These are phyloP conservation scores for Debaryomyces singareniensis DNA, from an alignment of 1,139 yeast genomes.

Conservation along the genomic window DNA sequence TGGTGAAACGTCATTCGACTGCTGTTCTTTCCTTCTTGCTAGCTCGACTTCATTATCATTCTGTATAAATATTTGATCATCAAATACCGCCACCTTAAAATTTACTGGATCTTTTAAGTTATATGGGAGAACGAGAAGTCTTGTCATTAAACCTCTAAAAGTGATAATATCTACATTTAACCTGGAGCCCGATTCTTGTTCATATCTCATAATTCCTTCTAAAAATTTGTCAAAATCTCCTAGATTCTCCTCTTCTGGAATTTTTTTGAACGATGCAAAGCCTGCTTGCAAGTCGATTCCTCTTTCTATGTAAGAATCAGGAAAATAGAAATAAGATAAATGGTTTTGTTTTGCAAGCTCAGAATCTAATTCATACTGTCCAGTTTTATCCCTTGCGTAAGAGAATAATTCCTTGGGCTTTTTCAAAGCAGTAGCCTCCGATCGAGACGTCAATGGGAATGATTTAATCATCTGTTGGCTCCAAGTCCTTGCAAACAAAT, in stretches of 20 bases:
- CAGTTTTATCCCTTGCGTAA: conserved; percentile 52
- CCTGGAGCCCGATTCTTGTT: conserved; percentile 40
- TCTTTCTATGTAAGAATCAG: conserved; percentile 55
- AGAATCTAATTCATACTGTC: conserved; percentile 34
- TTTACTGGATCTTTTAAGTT: conserved; percentile 51
- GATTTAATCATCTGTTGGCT: conserved; percentile 29
- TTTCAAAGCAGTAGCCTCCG: conserved; percentile 49
- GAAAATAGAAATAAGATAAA: conserved; percentile 67
- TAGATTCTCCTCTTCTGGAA: conserved; percentile 46
- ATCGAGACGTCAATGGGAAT: conserved; percentile 41
- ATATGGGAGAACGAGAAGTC: conserved; percentile 57
- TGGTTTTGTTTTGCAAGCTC: conserved; percentile 38
- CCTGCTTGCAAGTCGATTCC: conserved; percentile 62
- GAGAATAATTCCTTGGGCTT: conserved; percentile 71
- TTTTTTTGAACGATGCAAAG: conserved; percentile 46
- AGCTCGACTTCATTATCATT: conserved; percentile 42
- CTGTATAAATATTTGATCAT: conserved; percentile 82
- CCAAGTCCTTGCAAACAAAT: too few species aligned
- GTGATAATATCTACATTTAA: conserved; percentile 64
- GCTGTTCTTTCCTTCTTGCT: conserved; percentile 16
- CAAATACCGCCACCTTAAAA: conserved; percentile 57
- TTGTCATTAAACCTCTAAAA: conserved; percentile 78
- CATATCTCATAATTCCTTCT: conserved; percentile 49
- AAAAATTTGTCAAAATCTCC: conserved; percentile 58
- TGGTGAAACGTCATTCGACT: conserved; percentile 25